Evolutionary conservation across 306 rosid genomes (phyloP).

Genomic region (Medicago ruthenica): DNA sequence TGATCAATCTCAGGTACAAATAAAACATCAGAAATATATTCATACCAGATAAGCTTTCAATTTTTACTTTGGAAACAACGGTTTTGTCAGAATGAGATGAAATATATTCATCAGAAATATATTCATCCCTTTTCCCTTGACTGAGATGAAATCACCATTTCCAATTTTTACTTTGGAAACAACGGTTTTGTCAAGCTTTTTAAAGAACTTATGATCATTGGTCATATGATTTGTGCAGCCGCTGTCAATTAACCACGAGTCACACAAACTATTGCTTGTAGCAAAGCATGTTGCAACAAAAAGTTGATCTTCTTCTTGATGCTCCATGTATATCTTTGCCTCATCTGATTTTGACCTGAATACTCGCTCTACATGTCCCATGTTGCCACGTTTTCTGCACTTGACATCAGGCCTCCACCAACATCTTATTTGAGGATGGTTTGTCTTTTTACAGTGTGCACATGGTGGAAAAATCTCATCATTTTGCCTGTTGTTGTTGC

Average conservation of each 20-base stretch:
- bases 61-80: no score
- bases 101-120: background rate
- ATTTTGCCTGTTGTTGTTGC: background rate
- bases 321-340: background rate
- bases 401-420: background rate
- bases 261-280: background rate
- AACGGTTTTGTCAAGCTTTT: no score
- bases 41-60: background rate
- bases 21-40: conserved; percentile 11
- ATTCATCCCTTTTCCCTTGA: conserved; percentile 1
- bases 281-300: background rate
- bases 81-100: no score
- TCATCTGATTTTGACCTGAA: background rate
- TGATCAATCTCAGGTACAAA: background rate
- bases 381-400: background rate
- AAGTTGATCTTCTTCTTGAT: background rate
- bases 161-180: no score
- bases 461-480: no score
- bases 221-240: no score
- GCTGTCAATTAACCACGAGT: background rate
- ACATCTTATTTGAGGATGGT: background rate
- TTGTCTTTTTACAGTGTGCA: no score
- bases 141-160: background rate
- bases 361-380: background rate
- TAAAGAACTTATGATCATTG: no score